Evolutionary conservation across 441 rosid species (phyloP).

Genomic region (Eruca vesicaria): DNA sequence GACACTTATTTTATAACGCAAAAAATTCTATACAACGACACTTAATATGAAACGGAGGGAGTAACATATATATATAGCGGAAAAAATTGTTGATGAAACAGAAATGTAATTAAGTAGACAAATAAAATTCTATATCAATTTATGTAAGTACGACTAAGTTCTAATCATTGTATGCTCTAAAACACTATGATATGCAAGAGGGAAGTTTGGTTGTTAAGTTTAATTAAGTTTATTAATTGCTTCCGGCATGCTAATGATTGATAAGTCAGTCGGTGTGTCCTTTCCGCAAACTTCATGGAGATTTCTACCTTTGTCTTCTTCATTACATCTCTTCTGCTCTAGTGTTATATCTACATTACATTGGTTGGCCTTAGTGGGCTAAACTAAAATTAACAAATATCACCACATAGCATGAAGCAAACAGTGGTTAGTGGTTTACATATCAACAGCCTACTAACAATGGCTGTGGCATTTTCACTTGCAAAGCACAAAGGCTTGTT

Average conservation of each 20-base stretch:
- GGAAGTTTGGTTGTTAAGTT: constrained; percentile 31
- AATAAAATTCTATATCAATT: not conserved
- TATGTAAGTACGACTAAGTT: constrained; percentile 3
- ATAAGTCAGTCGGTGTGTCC: constrained; percentile 31
- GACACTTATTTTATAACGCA: no score
- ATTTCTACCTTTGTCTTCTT: constrained; percentile 24
- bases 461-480: not conserved
- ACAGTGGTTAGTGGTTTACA: not conserved
- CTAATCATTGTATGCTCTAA: constrained; percentile 21
- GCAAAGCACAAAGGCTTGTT: not conserved
- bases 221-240: constrained; percentile 25
- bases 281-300: constrained; percentile 32
- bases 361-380: no score
- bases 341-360: not conserved
- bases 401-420: not conserved
- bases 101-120: not conserved
- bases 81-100: no score
- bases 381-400: not conserved
- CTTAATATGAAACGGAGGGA: no score
- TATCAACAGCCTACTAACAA: not conserved
- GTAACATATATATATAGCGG: no score
- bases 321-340: not conserved
- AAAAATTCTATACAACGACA: no score
- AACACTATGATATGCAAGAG: not conserved
- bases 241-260: constrained; percentile 32